phyloP scores from a whole-genome alignment of 345 rosid genomes.

The Citrus maxima region DNA sequence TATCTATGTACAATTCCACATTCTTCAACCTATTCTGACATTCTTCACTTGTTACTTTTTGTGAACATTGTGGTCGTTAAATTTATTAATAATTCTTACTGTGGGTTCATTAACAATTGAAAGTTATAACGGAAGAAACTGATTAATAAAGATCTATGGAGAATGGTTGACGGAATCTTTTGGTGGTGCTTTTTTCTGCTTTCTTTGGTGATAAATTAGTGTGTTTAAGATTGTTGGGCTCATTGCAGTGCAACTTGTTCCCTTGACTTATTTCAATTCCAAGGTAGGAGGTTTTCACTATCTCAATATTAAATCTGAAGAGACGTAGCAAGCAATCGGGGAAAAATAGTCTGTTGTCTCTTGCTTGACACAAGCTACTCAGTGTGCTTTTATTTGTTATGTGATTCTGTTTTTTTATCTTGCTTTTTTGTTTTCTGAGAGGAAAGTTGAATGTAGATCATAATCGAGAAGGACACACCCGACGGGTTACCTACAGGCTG shows the following conservation, averaged over 20 bases:
- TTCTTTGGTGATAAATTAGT: not conserved
- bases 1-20: not conserved
- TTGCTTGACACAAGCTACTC: slow-evolving; percentile 1
- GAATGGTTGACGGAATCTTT: not conserved
- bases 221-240: slow-evolving; percentile 13
- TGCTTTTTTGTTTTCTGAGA: not conserved
- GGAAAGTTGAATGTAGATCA: slow-evolving; percentile 42
- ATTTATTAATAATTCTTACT: not conserved
- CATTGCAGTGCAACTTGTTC: slow-evolving; percentile 52
- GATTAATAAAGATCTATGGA: not conserved
- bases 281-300: slow-evolving; percentile 41
- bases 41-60: not conserved
- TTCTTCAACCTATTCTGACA: not conserved
- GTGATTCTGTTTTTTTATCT: not conserved
- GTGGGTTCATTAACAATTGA: not conserved
- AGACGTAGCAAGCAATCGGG: slow-evolving; percentile 16
- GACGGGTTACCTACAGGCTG: slow-evolving; percentile 88
- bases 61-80: not conserved
- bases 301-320: slow-evolving; percentile 30
- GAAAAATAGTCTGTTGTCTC: slow-evolving; percentile 26
- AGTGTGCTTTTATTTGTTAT: not conserved
- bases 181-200: not conserved
- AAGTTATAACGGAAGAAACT: not conserved
- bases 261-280: slow-evolving; percentile 37
- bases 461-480: slow-evolving; percentile 50